Evolutionary conservation across 495 filamentous ascomycete species (phyloP), one percentile per base, ranked within the genome.

Genomic region (Tuber calosporum): DNA sequence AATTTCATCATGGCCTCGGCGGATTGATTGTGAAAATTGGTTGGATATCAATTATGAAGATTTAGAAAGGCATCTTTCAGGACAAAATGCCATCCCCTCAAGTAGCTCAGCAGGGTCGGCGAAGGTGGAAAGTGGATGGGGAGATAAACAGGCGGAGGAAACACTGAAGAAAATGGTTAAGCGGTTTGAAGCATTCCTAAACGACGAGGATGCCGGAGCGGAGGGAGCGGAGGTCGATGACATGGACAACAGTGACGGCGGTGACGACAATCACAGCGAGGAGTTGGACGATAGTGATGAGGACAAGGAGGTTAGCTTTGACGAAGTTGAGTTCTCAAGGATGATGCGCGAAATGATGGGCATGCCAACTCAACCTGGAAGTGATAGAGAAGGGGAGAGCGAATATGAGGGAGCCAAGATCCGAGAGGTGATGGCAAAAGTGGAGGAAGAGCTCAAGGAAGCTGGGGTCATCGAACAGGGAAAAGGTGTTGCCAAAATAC

Each of bases 261-360:
- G 88, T 34, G 85, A 89, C 45, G 85, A 85, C 6, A 83, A 84
- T 3, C 81, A 83, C 13, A 82, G 82, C 15, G 83, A 81, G 3
- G 83, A 84, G 11, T 82, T 80, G 7, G 76, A 73, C 38, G 81
- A 86, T 77, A 80, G 87, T 36, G 89, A 87, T 34, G 90, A 95
- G 79, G 92, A 95, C 76, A 89, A 89, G 74, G 90, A 91, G 70
- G 87, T 91, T 2, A 89, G 88, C 43, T 93, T 96, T 76, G 88
- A 97, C 78, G 93, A 97, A 83, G 88, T 90, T 38, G 91, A 93
- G 74, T 97, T 97, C 79, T 84, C 90, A 26, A 85, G 80, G 68
- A 92, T 96, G 90, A 97, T 98, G 93, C 88, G 89, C 71, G 93
- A 96, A 81, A 97, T 97, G 92, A 95, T 95, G 92, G 92, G 92